These are phyloP conservation scores for Heterobasidion parviporum DNA, from an alignment of 1,284 basidiomycete genomes.

Conservation along the genomic window DNA sequence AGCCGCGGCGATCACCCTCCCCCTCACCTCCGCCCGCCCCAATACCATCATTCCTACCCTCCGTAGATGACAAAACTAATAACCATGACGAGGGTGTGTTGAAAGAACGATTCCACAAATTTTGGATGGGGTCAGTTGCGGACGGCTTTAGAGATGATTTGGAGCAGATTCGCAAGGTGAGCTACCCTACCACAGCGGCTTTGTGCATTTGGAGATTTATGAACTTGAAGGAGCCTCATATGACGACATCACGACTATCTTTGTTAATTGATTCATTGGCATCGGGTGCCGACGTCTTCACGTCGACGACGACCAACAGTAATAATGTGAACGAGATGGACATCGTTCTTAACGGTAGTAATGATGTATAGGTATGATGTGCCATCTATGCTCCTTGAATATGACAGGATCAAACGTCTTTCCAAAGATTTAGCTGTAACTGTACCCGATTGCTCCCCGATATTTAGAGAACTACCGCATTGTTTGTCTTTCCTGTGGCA, in stretches of 20 bases:
- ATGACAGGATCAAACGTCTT: too few relatives aligned
- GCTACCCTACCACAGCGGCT: constrained; percentile 6
- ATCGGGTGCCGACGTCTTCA: constrained; percentile 65
- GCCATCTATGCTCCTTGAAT: too few relatives aligned
- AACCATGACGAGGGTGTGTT: constrained; percentile 39
- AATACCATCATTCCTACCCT: constrained; percentile 44
- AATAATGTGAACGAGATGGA: constrained; percentile 41
- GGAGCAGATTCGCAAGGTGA: constrained; percentile 67
- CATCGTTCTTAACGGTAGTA: constrained; percentile 26
- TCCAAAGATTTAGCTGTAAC: too few relatives aligned
- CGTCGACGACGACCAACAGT: constrained; percentile 24
- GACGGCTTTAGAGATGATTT: constrained; percentile 74
- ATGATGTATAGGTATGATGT: neutral
- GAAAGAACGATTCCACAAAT: constrained; percentile 61
- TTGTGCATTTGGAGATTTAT: neutral
- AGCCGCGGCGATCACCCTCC: constrained; percentile 27
- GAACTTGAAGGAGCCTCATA: constrained; percentile 53
- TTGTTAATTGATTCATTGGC: constrained; percentile 73
- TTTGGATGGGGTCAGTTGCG: constrained; percentile 74
- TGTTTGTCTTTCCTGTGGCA: too few relatives aligned
- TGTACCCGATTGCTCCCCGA: too few relatives aligned
- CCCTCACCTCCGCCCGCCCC: constrained; percentile 43
- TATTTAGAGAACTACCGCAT: too few relatives aligned
- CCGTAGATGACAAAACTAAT: constrained; percentile 16
- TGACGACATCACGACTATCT: constrained; percentile 54